Base-by-base conservation (phyloP, 768 basidiomycete genomes). In the Russula emetica region DNA sequence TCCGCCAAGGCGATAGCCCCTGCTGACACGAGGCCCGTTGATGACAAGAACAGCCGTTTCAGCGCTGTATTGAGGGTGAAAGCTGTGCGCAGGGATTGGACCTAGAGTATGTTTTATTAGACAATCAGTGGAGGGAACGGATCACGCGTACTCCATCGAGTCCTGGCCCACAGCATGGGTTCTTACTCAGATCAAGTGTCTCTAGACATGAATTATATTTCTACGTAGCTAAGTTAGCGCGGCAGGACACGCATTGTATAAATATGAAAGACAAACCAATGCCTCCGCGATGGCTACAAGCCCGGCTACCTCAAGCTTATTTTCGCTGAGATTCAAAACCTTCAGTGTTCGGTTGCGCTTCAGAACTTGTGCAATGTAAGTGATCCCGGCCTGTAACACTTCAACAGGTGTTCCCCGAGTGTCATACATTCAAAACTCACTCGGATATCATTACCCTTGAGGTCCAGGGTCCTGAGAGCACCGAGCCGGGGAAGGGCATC, bases 1-100 rank as follows among this genome's bases (percentile, higher is more conserved):
- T 98, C 96, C 2, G 96, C 97, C 2, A 98, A 82, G 0, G 93
- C 89, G 66, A 98, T 98, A 0, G 96, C 95, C 1, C 94, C 94
- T 0, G 86, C 78, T 0, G 91, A 89, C 0, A 84, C 83, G 71
- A 98, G 82, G 5, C 79, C 78, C 0, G 95, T 97, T 3, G 87
- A 85, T 8, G 92, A 89, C 24, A 98, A 82, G 78, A 97, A 98
- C 50, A 99, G 78, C 1, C 97, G 86, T 71, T 96, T 98, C 38
- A 99, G 83, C 0, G 92, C 86, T 0, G 85, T 87, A 72, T 98
- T 97, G 60, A 96, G 81, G 0, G 94, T 94, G 75, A 98, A 94
- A 0, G 95, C 89, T 0, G 94, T 92, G 3, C 97, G 86, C 9
- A 99, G 78, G 0, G 94, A 90, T 78, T 90, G 87, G 28, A 91